Conservation (phyloP, 2,329 filamentous ascomycete genomes). For the Fusarium graminum region DNA sequence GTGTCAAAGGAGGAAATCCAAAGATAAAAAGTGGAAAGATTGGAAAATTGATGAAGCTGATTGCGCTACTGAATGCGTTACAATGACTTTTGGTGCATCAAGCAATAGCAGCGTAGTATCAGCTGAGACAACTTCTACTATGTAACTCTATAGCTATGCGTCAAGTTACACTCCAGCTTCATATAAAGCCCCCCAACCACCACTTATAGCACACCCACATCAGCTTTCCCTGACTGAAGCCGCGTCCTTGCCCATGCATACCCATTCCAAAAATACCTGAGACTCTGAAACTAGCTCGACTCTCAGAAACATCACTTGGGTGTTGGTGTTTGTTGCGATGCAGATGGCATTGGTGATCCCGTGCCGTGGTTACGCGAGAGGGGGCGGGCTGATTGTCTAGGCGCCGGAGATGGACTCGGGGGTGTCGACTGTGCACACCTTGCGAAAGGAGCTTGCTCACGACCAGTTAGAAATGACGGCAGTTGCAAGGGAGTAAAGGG, state of each 20-base stretch:
- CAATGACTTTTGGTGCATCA: no score
- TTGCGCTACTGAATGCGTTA: no score
- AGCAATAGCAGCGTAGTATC: no score
- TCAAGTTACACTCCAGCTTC: constrained; percentile 8
- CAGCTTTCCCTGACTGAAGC: not conserved
- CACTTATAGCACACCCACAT: not conserved
- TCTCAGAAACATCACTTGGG: constrained; percentile 1
- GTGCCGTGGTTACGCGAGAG: not conserved
- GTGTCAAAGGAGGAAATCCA: no score
- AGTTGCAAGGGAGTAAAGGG: constrained; percentile 14
- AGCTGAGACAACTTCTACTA: no score
- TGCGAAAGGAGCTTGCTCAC: not conserved
- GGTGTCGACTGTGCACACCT: constrained; percentile 25
- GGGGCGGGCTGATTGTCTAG: constrained; percentile 16
- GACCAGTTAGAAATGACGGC: not conserved
- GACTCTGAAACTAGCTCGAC: not conserved
- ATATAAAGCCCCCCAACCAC: not conserved
- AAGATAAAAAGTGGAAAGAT: no score
- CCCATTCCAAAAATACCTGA: constrained; percentile 6
- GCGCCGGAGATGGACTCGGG: constrained; percentile 42
- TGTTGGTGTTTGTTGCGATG: not conserved
- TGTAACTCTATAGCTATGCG: not conserved
- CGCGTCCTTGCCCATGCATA: not conserved
- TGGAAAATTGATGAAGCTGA: no score
- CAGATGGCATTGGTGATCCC: not conserved